Percentiles rank a stretch among this genome's conserved stretches.
Conservation (phyloP, 1,284 basidiomycete genomes). For the Phellinidium pouzarii region DNA sequence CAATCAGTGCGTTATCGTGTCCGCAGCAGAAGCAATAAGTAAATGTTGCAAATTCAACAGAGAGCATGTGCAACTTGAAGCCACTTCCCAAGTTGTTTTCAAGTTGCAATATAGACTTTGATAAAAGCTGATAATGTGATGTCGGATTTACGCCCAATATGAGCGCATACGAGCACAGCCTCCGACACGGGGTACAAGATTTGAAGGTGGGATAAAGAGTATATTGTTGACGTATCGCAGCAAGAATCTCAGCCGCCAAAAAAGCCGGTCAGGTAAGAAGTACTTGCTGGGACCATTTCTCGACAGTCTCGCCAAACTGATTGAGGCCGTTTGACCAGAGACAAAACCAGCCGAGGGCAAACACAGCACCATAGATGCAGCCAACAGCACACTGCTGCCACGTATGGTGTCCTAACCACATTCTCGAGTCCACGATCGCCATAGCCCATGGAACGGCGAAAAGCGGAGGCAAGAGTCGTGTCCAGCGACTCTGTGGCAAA, state of each 20-base stretch:
- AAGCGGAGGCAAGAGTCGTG: slow-evolving; percentile 37
- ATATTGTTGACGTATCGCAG: background rate
- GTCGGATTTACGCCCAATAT: too few species aligned
- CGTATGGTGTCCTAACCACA: slow-evolving; percentile 81
- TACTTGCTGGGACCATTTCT: background rate
- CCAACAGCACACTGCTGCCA: slow-evolving; percentile 70
- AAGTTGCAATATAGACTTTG: too few species aligned
- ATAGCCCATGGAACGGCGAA: slow-evolving; percentile 49
- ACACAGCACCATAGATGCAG: slow-evolving; percentile 46
- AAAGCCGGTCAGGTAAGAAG: background rate
- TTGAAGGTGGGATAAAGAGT: too few species aligned
- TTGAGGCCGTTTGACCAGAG: slow-evolving; percentile 39
- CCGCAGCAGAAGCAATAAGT: too few species aligned
- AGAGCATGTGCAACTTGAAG: too few species aligned
- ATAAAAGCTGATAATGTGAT: too few species aligned
- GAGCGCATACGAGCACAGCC: too few species aligned
- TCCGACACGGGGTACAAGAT: too few species aligned
- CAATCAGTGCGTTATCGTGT: too few species aligned
- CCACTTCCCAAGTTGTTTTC: too few species aligned
- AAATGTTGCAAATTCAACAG: too few species aligned
- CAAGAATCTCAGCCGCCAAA: background rate
- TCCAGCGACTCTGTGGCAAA: slow-evolving; percentile 29
- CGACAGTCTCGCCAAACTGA: slow-evolving; percentile 6
- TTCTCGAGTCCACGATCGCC: slow-evolving; percentile 57
- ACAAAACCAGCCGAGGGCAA: slow-evolving; percentile 55